Conservation (phyloP, 768 basidiomycete species). For the Butyriboletus loyo region DNA sequence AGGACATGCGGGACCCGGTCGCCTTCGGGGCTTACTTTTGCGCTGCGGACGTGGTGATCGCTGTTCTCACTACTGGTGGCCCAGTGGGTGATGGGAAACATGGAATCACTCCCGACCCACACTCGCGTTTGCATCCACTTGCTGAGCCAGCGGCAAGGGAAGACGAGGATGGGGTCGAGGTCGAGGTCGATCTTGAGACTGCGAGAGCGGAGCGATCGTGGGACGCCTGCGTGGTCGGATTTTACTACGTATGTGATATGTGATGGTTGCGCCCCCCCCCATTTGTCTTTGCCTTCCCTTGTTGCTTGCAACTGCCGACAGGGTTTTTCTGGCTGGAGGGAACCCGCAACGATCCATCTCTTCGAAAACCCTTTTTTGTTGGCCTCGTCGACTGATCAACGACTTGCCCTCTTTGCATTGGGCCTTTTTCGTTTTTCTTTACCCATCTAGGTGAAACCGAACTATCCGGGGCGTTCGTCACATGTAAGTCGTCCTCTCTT, state of each 20-base stretch:
- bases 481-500: constrained; percentile 58
- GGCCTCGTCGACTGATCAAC: constrained; percentile 2
- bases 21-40: constrained; percentile 77
- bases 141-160: neutral
- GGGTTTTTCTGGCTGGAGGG: neutral
- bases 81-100: neutral
- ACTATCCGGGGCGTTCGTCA: constrained; percentile 87
- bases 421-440: neutral
- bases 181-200: constrained; percentile 37
- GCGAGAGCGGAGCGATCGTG: constrained; percentile 53
- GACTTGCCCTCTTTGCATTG: neutral
- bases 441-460: constrained; percentile 63
- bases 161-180: neutral
- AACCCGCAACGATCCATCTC: neutral
- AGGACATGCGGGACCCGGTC: constrained; percentile 49
- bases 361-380: neutral
- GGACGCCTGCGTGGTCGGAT: constrained; percentile 71
- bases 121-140: too few relatives aligned
- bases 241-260: constrained; percentile 61
- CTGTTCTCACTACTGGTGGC: constrained; percentile 34
- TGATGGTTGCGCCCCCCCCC: neutral
- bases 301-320: neutral
- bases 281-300: neutral
- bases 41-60: constrained; percentile 71
- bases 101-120: neutral